Evolutionary conservation across 768 basidiomycete species (phyloP), one percentile per base, ranked within the genome.

Genomic region (Pleurotus eryngii): DNA sequence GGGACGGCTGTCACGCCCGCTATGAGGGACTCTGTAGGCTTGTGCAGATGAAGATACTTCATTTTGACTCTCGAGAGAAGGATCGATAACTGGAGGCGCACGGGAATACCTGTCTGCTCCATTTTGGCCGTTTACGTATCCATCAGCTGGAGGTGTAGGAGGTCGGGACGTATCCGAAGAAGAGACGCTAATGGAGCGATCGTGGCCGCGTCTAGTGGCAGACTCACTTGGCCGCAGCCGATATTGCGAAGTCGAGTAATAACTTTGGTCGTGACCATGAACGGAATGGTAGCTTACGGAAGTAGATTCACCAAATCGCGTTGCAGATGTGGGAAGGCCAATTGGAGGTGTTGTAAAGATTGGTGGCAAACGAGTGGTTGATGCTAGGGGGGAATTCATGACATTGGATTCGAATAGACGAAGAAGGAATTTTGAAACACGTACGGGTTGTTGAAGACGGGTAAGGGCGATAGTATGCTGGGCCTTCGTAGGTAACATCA

Each of bases 391-490:
- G 1, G 46, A 27, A n/a, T 56, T 18, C 26, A 9, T n/a, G 45
- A 46, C 18, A 20, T 24, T 39, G 45, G 57, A 7, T 24, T 39
- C n/a, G n/a, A 38, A 7, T 7, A 50, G 47, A 56, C 14, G 40
- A 48, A 9, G 38, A 40, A 20, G 51, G 68, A 9, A 11, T 35
- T 35, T 30, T 4, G 11, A 35, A 78, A 51, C 77, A 75, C 18
- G 65, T 68, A 45, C 30, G 15, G 84, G 85, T 60, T 88, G 86
- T 64, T 80, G 81, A 37, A 85, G 81, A 65, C 89, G 61, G 80
- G 82, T 17, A 81, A 46, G 83, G 72, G 3, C 76, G 74, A 30
- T 72, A 63, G 15, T 67, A 57, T 26, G 63, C 57, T 17, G 73
- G 70, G 56, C 60, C 72, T 47, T 64, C 69, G 42, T 67, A 65